Evolutionary conservation across 2,329 filamentous ascomycete species (phyloP), one percentile per base, ranked within the genome.

Genomic region (Diaporthe velutina): DNA sequence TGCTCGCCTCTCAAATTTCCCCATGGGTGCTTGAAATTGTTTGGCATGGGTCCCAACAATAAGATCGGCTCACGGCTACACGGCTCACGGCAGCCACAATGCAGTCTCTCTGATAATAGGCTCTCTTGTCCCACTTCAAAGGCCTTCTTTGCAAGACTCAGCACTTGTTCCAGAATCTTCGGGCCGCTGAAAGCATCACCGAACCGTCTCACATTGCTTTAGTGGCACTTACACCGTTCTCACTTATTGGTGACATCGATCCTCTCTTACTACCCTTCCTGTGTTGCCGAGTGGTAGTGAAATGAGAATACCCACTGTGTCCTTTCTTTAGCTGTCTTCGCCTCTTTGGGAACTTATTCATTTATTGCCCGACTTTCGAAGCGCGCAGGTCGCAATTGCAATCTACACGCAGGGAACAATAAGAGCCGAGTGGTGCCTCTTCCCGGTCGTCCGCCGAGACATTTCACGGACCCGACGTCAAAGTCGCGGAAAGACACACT

Each of bases 401-500:
- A 76, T 73, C 38, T 73, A 35, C 55, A 70, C 12, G 35, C 55
- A 50, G 52, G 30, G 45, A 42, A 60, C 38, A 54, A 55, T 33
- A 66, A 61, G 61, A 74, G 57, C 75, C 61, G 45, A 74, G 68
- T 76, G 68, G 64, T 68, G 33, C 48, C 73, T 66, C 68, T 66
- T 64, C 40, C 64, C 55, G 68, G 38, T 30, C 30, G 35, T 61
- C 72, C 55, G 48, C 72, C 55, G 30, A 35, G 68, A 25, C 22
- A 64, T 30, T n/a, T 64, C 57, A 64, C 57, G 64, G 64, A 40
- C 33, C 48, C 30, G 33, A 64, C 50, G 22, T 55, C n/a, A 33
- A 35, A 19, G 28, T 60, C 15, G 60, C 35, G 13, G 12, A 54
- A 35, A 54, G 48, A 72, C 40, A 64, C 38, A 17, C n/a, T n/a